A percentile compares a stretch with the other conserved stretches of the same genome.
These are phyloP conservation scores for Leishmania gerbilli DNA, from an alignment of 208 protist genomes.

Conservation along the genomic window DNA sequence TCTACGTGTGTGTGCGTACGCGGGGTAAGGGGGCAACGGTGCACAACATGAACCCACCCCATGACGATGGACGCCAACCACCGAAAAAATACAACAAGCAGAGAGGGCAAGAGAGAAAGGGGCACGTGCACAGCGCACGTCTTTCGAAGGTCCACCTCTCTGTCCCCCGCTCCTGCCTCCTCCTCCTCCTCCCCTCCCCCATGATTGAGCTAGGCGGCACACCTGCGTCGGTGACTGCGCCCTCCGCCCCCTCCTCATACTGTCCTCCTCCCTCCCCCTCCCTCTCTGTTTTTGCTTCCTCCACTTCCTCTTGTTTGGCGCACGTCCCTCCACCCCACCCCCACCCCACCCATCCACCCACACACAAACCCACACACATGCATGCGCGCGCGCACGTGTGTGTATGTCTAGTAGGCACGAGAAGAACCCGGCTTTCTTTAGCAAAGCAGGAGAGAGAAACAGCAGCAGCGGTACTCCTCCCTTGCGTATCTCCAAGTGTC, in stretches of 20 bases:
- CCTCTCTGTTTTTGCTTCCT: not conserved
- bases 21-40: not conserved
- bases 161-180: not conserved
- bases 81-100: not conserved
- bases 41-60: not conserved
- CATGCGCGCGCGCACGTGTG: not conserved
- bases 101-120: not conserved
- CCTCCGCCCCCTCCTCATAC: not conserved
- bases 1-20: no score
- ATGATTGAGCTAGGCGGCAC: not conserved
- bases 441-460: not conserved
- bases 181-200: no score
- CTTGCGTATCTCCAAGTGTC: not conserved
- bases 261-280: not conserved
- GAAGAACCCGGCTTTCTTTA: not conserved
- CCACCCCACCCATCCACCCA: not conserved
- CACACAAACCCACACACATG: conserved; percentile 13
- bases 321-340: not conserved
- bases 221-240: not conserved
- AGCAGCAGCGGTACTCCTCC: not conserved
- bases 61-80: not conserved
- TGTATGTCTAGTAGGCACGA: not conserved
- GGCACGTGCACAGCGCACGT: not conserved
- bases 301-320: not conserved
- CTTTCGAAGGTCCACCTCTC: not conserved